Percentiles rank a stretch among this genome's conserved stretches.
These are phyloP conservation scores for Curvularia eragrostidis DNA, from an alignment of 2,329 filamentous ascomycete species.

Conservation along the genomic window DNA sequence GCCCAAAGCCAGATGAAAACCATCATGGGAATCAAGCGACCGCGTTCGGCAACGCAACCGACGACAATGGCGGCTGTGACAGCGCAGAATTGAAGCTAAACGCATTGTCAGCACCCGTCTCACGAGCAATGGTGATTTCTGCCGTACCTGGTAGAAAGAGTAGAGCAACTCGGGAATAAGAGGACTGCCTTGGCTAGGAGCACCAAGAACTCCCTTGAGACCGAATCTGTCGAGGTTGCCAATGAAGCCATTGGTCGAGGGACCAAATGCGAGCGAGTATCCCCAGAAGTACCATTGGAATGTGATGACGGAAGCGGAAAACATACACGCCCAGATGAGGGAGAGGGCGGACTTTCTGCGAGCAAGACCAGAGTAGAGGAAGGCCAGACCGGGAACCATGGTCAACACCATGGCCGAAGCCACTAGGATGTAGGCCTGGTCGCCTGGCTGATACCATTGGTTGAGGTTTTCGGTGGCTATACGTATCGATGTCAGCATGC, in stretches of 20 bases:
- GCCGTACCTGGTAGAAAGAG: constrained; percentile 84
- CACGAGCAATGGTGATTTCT: not conserved
- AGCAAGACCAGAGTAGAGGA: constrained; percentile 97
- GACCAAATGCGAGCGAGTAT: constrained; percentile 91
- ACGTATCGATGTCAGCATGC: constrained; percentile 19
- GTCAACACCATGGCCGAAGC: constrained; percentile 90
- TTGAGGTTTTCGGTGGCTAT: constrained; percentile 86
- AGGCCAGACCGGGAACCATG: constrained; percentile 96
- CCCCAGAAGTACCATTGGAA: constrained; percentile 99
- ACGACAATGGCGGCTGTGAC: constrained; percentile 91
- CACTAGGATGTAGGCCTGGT: constrained; percentile 92
- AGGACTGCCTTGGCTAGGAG: constrained; percentile 86
- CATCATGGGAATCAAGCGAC: constrained; percentile 90
- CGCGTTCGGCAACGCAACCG: constrained; percentile 91
- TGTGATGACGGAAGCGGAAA: constrained; percentile 84
- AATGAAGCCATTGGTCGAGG: constrained; percentile 86
- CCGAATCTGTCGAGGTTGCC: constrained; percentile 90
- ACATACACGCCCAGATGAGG: constrained; percentile 97
- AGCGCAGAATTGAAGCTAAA: constrained; percentile 93
- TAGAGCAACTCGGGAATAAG: constrained; percentile 90
- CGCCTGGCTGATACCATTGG: constrained; percentile 91
- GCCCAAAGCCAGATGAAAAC: constrained; percentile 97
- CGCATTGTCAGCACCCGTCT: constrained; percentile 19
- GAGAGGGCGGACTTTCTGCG: constrained; percentile 96
- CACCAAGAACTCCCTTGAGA: constrained; percentile 80